Evolutionary conservation across 176 grass and related monocot genomes (phyloP), one percentile per base, ranked within the genome.

Genomic region (Phyllostachys edulis): DNA sequence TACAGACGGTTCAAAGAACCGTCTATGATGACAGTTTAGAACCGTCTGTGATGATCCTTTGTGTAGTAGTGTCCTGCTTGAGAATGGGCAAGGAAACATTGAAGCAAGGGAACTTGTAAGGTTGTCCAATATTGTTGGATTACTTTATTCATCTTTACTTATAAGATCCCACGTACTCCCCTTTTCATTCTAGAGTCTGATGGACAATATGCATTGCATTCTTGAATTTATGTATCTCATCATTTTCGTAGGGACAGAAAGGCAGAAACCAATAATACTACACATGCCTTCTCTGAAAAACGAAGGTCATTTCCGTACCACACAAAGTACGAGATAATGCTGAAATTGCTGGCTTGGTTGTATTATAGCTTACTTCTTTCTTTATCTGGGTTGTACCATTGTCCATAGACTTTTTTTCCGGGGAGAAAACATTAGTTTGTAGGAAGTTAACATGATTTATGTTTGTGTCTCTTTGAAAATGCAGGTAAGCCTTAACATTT

Each of bases 101-200:
- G 95, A 93, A 89, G 90, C 80, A 49, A 93, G 90, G 95, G 87
- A 97, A 82, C 88, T 97, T 51, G 94, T 94, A 91, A 82, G 84
- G 4, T 87, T 84, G 32, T 87, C 52, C 60, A 39, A 56, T 41
- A 85, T 85, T 21, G 4, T 69, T 74, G 11, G 7, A 32, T 13
- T 9, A 26, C 41, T 3, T 90, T 45, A 5, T 32, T 64, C 10
- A 13, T 17, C n/a, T 23, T 44, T 71, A 36, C 2, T 55, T 80
- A 1, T 54, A 75, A 27, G 27, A 52, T 9, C 12, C 37, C 29
- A 41, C 40, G 24, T 73, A 3, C 21, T 2, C 6, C 21, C 45
- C 26, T 59, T 57, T 89, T 4, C 21, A 23, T 13, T 45, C 5
- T 37, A 26, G 11, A 39, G 13, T 26, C 16, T 67, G 16, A 67